These are phyloP conservation scores for Plantago coronopus DNA, from an alignment of 305 asterid species.

Conservation along the genomic window DNA sequence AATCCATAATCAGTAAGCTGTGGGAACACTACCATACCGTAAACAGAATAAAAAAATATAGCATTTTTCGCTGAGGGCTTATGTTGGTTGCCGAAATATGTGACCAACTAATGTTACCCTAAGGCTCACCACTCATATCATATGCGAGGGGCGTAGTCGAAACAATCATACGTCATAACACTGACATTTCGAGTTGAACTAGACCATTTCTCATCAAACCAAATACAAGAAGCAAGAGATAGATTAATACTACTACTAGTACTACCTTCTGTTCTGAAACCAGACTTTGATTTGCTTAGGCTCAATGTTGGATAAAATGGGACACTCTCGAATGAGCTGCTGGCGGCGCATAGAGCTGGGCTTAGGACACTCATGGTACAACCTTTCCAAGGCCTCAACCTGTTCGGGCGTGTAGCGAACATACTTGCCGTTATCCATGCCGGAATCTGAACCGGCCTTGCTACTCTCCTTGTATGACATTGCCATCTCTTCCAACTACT, in stretches of 20 bases:
- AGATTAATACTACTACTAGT: neutral
- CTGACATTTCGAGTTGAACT: neutral
- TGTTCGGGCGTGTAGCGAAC: constrained; percentile 70
- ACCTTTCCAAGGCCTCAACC: constrained; percentile 64
- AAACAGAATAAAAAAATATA: too few species aligned
- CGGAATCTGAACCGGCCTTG: constrained; percentile 18
- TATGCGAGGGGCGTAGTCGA: too few species aligned
- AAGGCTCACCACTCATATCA: too few species aligned
- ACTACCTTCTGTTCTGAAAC: constrained; percentile 63
- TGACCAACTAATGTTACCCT: too few species aligned
- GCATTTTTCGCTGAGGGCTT: too few species aligned
- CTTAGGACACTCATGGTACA: constrained; percentile 61
- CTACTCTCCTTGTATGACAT: constrained; percentile 49
- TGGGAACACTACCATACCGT: neutral
- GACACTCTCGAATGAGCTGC: constrained; percentile 65
- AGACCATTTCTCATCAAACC: neutral
- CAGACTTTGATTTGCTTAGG: constrained; percentile 70
- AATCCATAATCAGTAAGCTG: neutral
- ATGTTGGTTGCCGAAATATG: too few species aligned
- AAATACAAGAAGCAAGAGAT: neutral
- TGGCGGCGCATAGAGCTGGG: constrained; percentile 66
- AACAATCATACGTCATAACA: too few species aligned
- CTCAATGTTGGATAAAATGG: constrained; percentile 57
- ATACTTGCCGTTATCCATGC: constrained; percentile 50
- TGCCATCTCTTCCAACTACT: constrained; percentile 37